Evolutionary conservation across 306 rosid species (phyloP).

Genomic region (Malus asiatica): DNA sequence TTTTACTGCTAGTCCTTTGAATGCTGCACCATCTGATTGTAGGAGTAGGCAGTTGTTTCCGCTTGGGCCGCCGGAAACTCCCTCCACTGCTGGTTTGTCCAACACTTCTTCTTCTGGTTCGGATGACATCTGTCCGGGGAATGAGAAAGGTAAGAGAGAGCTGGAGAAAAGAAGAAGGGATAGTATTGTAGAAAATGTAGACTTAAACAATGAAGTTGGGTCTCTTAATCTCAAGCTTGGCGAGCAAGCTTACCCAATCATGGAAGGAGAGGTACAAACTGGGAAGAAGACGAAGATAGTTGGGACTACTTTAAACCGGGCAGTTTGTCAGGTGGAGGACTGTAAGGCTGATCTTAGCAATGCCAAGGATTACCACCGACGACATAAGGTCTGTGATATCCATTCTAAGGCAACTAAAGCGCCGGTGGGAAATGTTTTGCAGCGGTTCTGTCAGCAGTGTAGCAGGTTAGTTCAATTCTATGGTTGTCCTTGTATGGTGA

Average conservation of each 20-base stretch:
- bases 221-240: conserved; percentile 65
- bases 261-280: conserved; percentile 49
- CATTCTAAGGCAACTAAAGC: conserved; percentile 88
- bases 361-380: conserved; percentile 85
- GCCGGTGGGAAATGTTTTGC: conserved; percentile 68
- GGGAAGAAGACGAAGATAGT: conserved; percentile 70
- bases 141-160: conserved; percentile 53
- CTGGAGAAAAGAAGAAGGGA: conserved; percentile 76
- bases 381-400: conserved; percentile 88
- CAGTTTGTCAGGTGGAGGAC: conserved; percentile 87
- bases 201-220: conserved; percentile 42
- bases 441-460: conserved; percentile 95
- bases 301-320: conserved; percentile 51
- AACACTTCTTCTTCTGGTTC: conserved; percentile 73
- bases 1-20: conserved; percentile 53
- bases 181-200: conserved; percentile 48
- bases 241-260: conserved; percentile 45
- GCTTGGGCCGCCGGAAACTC: conserved; percentile 31
- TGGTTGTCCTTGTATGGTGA: conserved; percentile 1
- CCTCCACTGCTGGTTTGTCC: conserved; percentile 38
- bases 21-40: conserved; percentile 38
- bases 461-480: conserved; percentile 55
- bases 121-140: conserved; percentile 46
- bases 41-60: conserved; percentile 53
- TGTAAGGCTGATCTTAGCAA: conserved; percentile 74